These are phyloP conservation scores for Arabidopsis arenosa DNA, from an alignment of 345 rosid genomes.

Conservation along the genomic window DNA sequence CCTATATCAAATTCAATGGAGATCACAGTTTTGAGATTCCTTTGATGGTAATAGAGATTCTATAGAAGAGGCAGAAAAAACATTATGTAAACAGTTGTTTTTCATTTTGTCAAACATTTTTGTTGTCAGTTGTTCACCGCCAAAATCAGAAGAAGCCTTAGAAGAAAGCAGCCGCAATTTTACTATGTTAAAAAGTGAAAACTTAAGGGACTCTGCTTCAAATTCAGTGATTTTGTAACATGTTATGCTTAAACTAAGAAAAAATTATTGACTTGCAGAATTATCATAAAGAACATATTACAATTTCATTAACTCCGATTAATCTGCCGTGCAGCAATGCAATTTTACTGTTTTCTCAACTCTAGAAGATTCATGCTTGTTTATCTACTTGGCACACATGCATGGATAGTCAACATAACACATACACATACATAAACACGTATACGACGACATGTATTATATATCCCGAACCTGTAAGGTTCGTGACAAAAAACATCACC, in stretches of 20 bases:
- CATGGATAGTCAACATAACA: slow-evolving; percentile 28
- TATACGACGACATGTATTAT: slow-evolving; percentile 11
- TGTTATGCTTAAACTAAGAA: neutral
- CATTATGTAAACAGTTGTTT: slow-evolving; percentile 13
- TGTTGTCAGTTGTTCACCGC: slow-evolving; percentile 17
- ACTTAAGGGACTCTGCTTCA: neutral
- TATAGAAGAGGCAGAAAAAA: slow-evolving; percentile 3
- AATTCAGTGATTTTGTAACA: neutral
- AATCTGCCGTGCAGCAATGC: neutral
- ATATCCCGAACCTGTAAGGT: slow-evolving; percentile 1
- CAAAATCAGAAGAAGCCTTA: neutral
- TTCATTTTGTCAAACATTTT: neutral
- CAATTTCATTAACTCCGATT: neutral
- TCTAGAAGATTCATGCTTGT: slow-evolving; percentile 11
- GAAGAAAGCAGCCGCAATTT: neutral
- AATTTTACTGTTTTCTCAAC: neutral
- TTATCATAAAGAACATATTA: neutral
- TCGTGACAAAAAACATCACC: slow-evolving; percentile 15
- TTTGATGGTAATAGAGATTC: slow-evolving; percentile 28
- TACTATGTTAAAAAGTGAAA: neutral
- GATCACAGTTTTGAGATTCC: slow-evolving; percentile 30
- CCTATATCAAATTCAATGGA: neutral
- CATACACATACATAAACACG: slow-evolving; percentile 11
- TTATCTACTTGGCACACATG: slow-evolving; percentile 42
- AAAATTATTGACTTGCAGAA: neutral